Conservation (phyloP, 2,329 filamentous ascomycete genomes). For the Verticillium tricorpus region DNA sequence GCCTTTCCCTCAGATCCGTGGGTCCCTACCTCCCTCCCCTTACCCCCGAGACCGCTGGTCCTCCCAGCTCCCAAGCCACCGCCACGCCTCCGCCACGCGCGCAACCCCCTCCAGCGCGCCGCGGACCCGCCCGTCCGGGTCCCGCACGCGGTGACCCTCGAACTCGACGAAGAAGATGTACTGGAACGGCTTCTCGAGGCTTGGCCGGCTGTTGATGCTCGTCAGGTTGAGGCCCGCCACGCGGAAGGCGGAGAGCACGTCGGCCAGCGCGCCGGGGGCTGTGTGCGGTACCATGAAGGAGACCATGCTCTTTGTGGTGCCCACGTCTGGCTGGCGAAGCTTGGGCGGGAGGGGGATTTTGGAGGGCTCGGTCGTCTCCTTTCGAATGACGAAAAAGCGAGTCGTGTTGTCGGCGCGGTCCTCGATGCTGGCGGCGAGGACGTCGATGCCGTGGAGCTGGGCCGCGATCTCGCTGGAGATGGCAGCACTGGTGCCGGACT, state of each 20-base stretch:
- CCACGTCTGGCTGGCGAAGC: neutral
- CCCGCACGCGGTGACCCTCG: constrained; percentile 53
- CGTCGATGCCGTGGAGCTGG: constrained; percentile 58
- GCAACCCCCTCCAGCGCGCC: constrained; percentile 55
- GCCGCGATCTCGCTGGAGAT: constrained; percentile 75
- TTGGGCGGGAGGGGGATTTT: constrained; percentile 5
- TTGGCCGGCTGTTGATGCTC: constrained; percentile 83
- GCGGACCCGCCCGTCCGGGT: constrained; percentile 54
- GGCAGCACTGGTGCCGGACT: constrained; percentile 62
- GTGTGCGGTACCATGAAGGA: constrained; percentile 79
- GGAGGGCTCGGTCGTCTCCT: constrained; percentile 19
- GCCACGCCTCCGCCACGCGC: constrained; percentile 54
- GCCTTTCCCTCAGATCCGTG: constrained; percentile 13
- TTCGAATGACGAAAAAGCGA: constrained; percentile 65
- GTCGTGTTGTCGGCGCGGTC: constrained; percentile 75
- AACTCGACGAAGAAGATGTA: constrained; percentile 97
- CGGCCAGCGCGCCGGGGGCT: constrained; percentile 75
- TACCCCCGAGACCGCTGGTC: constrained; percentile 30
- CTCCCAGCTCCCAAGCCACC: constrained; percentile 69
- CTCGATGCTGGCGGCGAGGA: constrained; percentile 67
- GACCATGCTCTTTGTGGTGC: constrained; percentile 64
- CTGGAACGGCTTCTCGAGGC: constrained; percentile 70
- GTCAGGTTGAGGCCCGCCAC: constrained; percentile 73
- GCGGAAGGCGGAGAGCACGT: constrained; percentile 76
- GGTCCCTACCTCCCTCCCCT: neutral